These are phyloP conservation scores for Sechiopsis laciniata DNA, from an alignment of 306 rosid genomes.

Conservation along the genomic window DNA sequence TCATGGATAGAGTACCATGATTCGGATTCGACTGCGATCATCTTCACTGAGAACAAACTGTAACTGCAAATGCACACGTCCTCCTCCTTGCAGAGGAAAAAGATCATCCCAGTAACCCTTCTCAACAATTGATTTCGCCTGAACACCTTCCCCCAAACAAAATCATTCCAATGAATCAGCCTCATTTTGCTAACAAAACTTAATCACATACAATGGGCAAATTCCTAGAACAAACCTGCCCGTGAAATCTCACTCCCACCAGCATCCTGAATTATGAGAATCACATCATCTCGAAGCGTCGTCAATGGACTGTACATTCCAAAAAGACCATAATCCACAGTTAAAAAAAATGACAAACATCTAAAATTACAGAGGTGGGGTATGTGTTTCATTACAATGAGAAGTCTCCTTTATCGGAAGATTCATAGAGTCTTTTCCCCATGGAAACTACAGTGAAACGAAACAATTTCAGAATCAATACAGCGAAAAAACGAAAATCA, in stretches of 20 bases:
- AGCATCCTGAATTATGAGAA: slow-evolving; percentile 48
- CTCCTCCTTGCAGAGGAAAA: slow-evolving; percentile 62
- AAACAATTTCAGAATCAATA: slow-evolving; percentile 9
- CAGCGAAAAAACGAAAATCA: neutral
- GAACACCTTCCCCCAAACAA: slow-evolving; percentile 48
- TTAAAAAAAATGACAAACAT: neutral
- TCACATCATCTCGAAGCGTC: slow-evolving; percentile 64
- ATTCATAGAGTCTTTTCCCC: slow-evolving; percentile 61
- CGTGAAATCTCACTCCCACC: slow-evolving; percentile 63
- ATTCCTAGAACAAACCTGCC: slow-evolving; percentile 41
- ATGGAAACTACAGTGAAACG: slow-evolving; percentile 61
- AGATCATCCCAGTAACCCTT: slow-evolving; percentile 73
- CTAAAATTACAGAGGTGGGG: slow-evolving; percentile 17
- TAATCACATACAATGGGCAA: slow-evolving; percentile 10
- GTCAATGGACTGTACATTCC: slow-evolving; percentile 58
- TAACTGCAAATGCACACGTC: slow-evolving; percentile 61
- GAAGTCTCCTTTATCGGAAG: slow-evolving; percentile 61
- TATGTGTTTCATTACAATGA: slow-evolving; percentile 50
- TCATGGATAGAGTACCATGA: slow-evolving; percentile 39
- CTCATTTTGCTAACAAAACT: neutral
- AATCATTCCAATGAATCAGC: slow-evolving; percentile 23
- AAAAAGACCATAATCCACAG: slow-evolving; percentile 15
- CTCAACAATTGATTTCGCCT: slow-evolving; percentile 58
- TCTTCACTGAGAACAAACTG: slow-evolving; percentile 68
- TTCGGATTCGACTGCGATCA: slow-evolving; percentile 65